A percentile compares a stretch with the other conserved stretches of the same genome.
Evolutionary conservation across 2,329 filamentous ascomycete species (phyloP).

Genomic region (Botrytis paeoniae): DNA sequence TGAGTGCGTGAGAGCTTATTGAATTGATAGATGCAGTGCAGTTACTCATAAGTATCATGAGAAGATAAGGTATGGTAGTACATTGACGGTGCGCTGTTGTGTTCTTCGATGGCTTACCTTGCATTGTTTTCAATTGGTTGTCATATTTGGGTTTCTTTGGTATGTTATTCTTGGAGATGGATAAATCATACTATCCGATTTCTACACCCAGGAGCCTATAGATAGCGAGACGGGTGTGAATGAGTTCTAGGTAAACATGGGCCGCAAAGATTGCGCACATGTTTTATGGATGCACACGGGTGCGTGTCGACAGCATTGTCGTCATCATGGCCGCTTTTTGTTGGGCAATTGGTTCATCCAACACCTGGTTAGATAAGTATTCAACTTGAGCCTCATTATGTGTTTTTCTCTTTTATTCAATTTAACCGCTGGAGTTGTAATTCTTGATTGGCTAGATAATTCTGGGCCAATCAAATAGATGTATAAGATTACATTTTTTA

Average conservation of each 20-base stretch:
- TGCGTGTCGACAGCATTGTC: not conserved
- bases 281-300: not conserved
- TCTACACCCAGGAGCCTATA: not conserved
- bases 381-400: not conserved
- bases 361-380: not conserved
- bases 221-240: not conserved
- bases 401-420: not conserved
- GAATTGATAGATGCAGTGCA: too few relatives aligned
- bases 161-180: not conserved
- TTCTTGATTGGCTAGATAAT: not conserved
- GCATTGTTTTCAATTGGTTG: not conserved
- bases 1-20: not conserved
- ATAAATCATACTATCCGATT: not conserved
- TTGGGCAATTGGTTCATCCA: not conserved
- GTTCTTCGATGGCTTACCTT: not conserved
- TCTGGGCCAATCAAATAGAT: not conserved
- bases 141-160: not conserved
- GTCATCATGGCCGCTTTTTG: not conserved
- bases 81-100: rapidly evolving
- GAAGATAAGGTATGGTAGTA: too few relatives aligned
- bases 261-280: not conserved
- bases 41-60: too few relatives aligned
- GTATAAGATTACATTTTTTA: not conserved
- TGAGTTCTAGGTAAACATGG: not conserved
- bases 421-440: not conserved